Percentiles rank a stretch among this genome's conserved stretches.
These are phyloP conservation scores for Wickerhamiella parazyma DNA, from an alignment of 805 yeast species.

Conservation along the genomic window DNA sequence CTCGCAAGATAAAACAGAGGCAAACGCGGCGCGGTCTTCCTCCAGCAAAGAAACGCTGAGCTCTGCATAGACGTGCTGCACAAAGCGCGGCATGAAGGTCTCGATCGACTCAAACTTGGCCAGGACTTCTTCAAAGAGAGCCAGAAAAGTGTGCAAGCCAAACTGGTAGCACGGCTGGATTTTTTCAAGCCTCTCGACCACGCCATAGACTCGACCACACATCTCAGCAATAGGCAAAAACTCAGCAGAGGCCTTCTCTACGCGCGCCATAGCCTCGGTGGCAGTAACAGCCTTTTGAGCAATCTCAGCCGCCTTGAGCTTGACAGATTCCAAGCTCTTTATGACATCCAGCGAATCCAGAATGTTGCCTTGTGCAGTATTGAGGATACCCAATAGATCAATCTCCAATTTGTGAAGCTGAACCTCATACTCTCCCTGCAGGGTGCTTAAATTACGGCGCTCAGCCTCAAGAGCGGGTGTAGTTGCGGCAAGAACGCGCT, in stretches of 20 bases:
- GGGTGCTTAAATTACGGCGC: constrained; percentile 38
- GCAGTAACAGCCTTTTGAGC: constrained; percentile 43
- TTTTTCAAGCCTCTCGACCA: constrained; percentile 32
- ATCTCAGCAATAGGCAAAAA: constrained; percentile 44
- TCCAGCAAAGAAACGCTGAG: constrained; percentile 36
- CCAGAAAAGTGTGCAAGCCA: constrained; percentile 34
- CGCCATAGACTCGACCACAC: constrained; percentile 37
- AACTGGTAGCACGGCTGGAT: constrained; percentile 48
- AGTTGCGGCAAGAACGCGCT: constrained; percentile 38
- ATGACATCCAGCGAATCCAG: constrained; percentile 54
- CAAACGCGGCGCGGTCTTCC: constrained; percentile 29
- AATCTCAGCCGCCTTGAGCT: constrained; percentile 45
- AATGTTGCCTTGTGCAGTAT: constrained; percentile 40
- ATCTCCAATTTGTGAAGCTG: constrained; percentile 44
- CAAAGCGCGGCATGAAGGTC: constrained; percentile 29
- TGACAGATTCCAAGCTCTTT: constrained; percentile 48
- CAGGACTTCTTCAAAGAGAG: constrained; percentile 22
- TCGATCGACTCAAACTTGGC: constrained; percentile 14
- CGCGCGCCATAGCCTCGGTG: constrained; percentile 37
- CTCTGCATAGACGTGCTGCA: constrained; percentile 33
- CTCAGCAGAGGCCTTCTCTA: constrained; percentile 35
- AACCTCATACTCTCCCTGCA: constrained; percentile 46
- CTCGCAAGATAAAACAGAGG: constrained; percentile 27
- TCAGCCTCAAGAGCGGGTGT: constrained; percentile 55
- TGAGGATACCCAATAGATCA: constrained; percentile 43